phyloP scores from a whole-genome alignment of 208 protist species.

The Zelonia costaricensis region DNA sequence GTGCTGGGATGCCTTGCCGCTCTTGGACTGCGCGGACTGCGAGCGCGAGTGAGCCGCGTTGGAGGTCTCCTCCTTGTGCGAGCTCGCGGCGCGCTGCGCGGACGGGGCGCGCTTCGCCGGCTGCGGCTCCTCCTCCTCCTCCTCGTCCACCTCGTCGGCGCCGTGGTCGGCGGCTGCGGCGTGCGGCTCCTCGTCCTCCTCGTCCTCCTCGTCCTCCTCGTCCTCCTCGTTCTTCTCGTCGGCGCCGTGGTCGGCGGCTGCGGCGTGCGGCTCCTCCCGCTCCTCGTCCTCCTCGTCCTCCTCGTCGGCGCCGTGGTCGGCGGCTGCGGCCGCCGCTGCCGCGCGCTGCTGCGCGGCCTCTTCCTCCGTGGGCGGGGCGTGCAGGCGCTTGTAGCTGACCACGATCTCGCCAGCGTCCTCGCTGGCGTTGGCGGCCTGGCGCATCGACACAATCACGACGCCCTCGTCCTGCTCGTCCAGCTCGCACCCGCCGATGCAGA shows the following conservation, averaged over 20 bases:
- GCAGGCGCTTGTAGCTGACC: conserved; percentile 77
- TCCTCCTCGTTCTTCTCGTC: conserved; percentile 8
- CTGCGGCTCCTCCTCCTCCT: conserved; percentile 15
- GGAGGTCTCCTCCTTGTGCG: conserved; percentile 10
- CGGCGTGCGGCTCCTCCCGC: conserved; percentile 15
- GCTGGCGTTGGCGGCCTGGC: conserved; percentile 41
- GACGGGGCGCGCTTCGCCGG: background rate
- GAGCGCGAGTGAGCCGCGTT: conserved; percentile 4
- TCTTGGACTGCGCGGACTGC: no score
- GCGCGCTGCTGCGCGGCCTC: conserved; percentile 6
- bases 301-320: conserved; percentile 14
- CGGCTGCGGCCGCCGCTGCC: background rate
- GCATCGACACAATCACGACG: conserved; percentile 61
- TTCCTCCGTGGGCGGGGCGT: conserved; percentile 19
- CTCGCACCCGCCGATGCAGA: conserved; percentile 50
- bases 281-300: conserved; percentile 32
- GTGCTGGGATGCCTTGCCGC: no score
- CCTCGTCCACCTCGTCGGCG: conserved; percentile 10
- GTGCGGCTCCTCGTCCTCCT: conserved; percentile 3
- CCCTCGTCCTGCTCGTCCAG: conserved; percentile 46
- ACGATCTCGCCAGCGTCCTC: conserved; percentile 69
- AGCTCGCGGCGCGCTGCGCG: conserved; percentile 14
- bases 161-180: background rate
- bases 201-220: conserved; percentile 25
- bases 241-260: background rate